phyloP scores from a whole-genome alignment of 495 filamentous ascomycete genomes.

The Neurospora terricola region DNA sequence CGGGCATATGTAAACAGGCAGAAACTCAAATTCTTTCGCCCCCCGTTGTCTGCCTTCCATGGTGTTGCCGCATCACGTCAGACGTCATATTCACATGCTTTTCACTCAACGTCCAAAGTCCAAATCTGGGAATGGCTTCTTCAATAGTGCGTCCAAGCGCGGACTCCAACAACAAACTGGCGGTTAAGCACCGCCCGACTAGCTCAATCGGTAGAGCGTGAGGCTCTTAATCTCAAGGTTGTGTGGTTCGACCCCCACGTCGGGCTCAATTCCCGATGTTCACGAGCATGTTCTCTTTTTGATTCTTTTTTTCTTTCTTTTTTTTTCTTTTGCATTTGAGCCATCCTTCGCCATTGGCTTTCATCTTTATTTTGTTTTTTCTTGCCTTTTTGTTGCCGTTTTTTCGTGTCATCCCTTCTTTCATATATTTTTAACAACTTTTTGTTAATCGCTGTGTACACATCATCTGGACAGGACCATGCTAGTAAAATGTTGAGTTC shows the following conservation, averaged over 20 bases:
- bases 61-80: background rate
- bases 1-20: background rate
- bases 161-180: background rate
- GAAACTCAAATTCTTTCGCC: no score
- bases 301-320: background rate
- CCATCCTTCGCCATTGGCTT: no score
- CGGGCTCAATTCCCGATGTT: slow-evolving; percentile 8
- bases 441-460: no score
- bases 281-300: background rate
- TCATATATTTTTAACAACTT: no score
- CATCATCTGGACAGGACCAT: no score
- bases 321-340: no score
- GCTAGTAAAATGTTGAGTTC: no score
- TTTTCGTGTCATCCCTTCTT: no score
- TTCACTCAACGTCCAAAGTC: background rate
- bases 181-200: slow-evolving; percentile 23
- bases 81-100: background rate
- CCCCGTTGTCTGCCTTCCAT: no score
- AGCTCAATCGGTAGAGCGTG: slow-evolving; percentile 69
- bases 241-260: background rate
- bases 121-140: background rate
- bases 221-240: slow-evolving; percentile 61
- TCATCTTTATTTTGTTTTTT: no score
- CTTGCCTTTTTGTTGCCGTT: no score
- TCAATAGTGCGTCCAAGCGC: background rate